phyloP scores from a whole-genome alignment of 768 basidiomycete species.

The Symmetrospora coprosmae region DNA sequence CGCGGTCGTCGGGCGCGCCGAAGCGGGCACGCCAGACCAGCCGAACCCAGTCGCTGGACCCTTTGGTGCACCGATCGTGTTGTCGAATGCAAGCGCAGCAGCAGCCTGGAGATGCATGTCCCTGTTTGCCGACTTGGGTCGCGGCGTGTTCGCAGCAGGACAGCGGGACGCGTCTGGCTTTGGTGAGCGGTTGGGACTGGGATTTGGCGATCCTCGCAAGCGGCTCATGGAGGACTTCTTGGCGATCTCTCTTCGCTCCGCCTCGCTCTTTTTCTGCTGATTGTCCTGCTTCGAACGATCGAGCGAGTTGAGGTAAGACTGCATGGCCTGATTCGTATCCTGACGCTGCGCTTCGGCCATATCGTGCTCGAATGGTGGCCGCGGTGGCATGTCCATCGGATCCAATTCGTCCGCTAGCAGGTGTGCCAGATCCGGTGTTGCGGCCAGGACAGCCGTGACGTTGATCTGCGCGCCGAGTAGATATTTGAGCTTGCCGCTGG shows the following conservation, averaged over 20 bases:
- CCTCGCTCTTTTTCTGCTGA: not conserved
- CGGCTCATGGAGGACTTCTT: not conserved
- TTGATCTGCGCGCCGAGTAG: conserved; percentile 22
- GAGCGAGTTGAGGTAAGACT: conserved; percentile 3
- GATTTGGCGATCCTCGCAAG: too few relatives aligned
- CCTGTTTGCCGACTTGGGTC: conserved; percentile 1
- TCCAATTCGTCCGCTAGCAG: conserved; percentile 20
- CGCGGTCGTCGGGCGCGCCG: not conserved
- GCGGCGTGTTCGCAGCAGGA: too few relatives aligned
- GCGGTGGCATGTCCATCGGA: conserved; percentile 4
- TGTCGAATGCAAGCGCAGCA: conserved; percentile 20
- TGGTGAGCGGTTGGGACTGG: too few relatives aligned
- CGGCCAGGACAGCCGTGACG: not conserved
- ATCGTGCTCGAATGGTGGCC: conserved; percentile 5
- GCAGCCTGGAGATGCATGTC: conserved; percentile 21
- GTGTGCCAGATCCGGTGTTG: conserved; percentile 13
- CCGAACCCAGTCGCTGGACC: not conserved
- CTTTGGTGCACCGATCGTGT: conserved; percentile 11
- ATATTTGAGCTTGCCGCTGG: conserved; percentile 19
- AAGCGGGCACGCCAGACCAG: not conserved
- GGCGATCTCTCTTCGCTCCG: not conserved
- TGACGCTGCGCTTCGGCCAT: conserved; percentile 15
- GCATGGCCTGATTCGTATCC: conserved; percentile 15
- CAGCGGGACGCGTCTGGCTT: too few relatives aligned
- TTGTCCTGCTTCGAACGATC: conserved; percentile 1